A percentile compares a stretch with the other conserved stretches of the same genome.
Conservation (phyloP, 495 filamentous ascomycete genomes). For the Neohortaea acidophila region DNA sequence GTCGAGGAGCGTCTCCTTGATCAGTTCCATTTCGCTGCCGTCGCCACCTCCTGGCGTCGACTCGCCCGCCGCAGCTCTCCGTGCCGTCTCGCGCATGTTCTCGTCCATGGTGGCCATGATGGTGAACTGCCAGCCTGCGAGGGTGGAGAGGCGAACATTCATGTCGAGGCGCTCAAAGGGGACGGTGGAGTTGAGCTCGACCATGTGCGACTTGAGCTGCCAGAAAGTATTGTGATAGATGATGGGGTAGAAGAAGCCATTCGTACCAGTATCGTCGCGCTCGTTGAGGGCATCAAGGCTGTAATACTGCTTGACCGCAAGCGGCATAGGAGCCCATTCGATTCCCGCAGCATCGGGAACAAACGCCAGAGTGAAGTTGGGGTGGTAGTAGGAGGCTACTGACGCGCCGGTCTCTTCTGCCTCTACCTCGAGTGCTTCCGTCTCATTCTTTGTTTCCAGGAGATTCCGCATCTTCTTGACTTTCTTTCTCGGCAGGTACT, state of each 20-base stretch:
- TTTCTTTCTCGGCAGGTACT: constrained; percentile 87
- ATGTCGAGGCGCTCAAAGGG: constrained; percentile 61
- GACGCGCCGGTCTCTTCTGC: constrained; percentile 40
- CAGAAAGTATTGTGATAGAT: constrained; percentile 92
- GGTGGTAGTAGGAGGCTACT: constrained; percentile 80
- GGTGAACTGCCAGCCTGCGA: constrained; percentile 82
- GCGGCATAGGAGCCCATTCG: constrained; percentile 50
- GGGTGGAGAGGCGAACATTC: constrained; percentile 67
- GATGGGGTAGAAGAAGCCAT: constrained; percentile 95
- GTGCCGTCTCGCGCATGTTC: constrained; percentile 64
- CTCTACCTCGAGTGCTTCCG: constrained; percentile 31
- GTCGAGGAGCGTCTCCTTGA: constrained; percentile 86
- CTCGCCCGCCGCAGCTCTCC: constrained; percentile 51
- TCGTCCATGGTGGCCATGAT: constrained; percentile 72
- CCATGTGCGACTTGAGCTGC: constrained; percentile 87
- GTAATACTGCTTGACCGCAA: constrained; percentile 60
- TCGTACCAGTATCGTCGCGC: constrained; percentile 65
- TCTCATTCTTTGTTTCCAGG: constrained; percentile 41
- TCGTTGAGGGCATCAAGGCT: constrained; percentile 58
- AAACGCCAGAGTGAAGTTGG: constrained; percentile 79
- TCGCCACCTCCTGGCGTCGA: constrained; percentile 51
- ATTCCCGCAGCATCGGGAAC: constrained; percentile 64
- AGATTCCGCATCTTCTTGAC: constrained; percentile 79
- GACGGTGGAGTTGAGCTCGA: constrained; percentile 67
- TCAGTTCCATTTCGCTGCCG: constrained; percentile 78